Base-by-base conservation (phyloP, 108 stramenopile species). In the Skeletonema grethae region DNA sequence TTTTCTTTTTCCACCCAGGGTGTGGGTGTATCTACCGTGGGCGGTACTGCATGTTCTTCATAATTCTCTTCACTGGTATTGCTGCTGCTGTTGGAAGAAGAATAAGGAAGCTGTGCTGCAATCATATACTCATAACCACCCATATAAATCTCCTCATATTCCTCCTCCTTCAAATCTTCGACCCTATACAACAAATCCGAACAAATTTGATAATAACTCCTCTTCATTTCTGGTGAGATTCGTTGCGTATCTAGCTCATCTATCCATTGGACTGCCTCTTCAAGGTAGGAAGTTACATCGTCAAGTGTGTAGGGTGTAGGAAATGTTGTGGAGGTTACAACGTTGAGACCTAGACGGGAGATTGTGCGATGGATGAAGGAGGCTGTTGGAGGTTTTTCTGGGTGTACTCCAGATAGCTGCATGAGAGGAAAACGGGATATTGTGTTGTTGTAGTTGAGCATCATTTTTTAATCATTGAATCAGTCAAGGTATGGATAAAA, bases 121-220 rank as follows among this genome's bases (percentile, higher is more conserved):
- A 61, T 61, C 8, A 61, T 20, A 5, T 61, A 61, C 12, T 36
- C 60, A 32, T 61, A 36, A 1, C 60, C 60, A 7, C 60, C 60
- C 6, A 32, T 35, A 61, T 61, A 35, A 8, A 31, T 32, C 60
- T 53, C 50, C 18, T 32, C 38, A 35, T 32, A 61, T n/a, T 11
- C 60, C 38, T 35, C 38, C 60, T 61, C 38, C 16, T 18, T 32
- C 38, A 36, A 32, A 32, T 61, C 60, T 18, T 61, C 60, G 6
- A 36, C 30, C 60, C 30, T 61, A 32, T 61, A 16, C 35, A 61
- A 36, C 38, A 32, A 31, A 18, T 61, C 34, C 8, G 18, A 32
- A 32, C 31, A 36, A 32, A 61, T 35, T 61, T 61, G 28, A 36
- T 35, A 36, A 32, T 35, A 36, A 1, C 60, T n/a, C 24, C 7